A percentile compares a stretch with the other conserved stretches of the same genome.
Evolutionary conservation across 2,329 filamentous ascomycete species (phyloP).

Genomic region (Hymenoscyphus infarciens): DNA sequence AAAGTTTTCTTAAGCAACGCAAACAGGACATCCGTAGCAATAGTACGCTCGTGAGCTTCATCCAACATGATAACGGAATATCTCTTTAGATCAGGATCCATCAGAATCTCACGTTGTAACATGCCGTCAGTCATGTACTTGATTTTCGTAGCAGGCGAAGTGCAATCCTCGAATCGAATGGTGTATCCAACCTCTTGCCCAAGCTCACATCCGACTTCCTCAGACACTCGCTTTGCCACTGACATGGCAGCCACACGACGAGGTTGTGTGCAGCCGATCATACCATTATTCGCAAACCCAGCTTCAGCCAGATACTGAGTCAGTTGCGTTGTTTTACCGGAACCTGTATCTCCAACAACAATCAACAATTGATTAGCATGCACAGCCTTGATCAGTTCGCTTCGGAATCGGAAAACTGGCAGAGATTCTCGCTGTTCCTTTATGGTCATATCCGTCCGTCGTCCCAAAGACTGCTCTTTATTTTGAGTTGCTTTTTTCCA

Average conservation of each 20-base stretch:
- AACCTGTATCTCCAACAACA: slow-evolving; percentile 95
- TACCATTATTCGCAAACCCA: slow-evolving; percentile 80
- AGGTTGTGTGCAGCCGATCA: slow-evolving; percentile 95
- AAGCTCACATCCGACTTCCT: slow-evolving; percentile 88
- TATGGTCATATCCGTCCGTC: slow-evolving; percentile 85
- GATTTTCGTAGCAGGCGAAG: slow-evolving; percentile 81
- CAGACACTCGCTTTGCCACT: slow-evolving; percentile 91
- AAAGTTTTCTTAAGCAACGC: slow-evolving; percentile 91
- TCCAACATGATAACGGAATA: slow-evolving; percentile 98
- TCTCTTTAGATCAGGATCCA: slow-evolving; percentile 82
- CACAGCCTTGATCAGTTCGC: slow-evolving; percentile 83
- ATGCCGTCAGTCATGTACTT: slow-evolving; percentile 99
- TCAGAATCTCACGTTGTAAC: slow-evolving; percentile 89
- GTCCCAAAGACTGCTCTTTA: slow-evolving; percentile 78
- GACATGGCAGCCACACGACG: slow-evolving; percentile 97
- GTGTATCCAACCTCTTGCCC: slow-evolving; percentile 95
- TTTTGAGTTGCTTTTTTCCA: slow-evolving; percentile 85
- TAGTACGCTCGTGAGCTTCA: slow-evolving; percentile 95
- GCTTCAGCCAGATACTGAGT: slow-evolving; percentile 94
- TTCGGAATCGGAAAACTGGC: slow-evolving; percentile 85
- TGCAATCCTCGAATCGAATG: slow-evolving; percentile 95
- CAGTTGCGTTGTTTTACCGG: slow-evolving; percentile 93
- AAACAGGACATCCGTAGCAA: slow-evolving; percentile 93
- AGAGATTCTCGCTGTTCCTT: slow-evolving; percentile 90
- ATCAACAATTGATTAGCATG: slow-evolving; percentile 86